Evolutionary conservation across 495 filamentous ascomycete genomes (phyloP).

Genomic region (Hypoxylon crocopeplum): DNA sequence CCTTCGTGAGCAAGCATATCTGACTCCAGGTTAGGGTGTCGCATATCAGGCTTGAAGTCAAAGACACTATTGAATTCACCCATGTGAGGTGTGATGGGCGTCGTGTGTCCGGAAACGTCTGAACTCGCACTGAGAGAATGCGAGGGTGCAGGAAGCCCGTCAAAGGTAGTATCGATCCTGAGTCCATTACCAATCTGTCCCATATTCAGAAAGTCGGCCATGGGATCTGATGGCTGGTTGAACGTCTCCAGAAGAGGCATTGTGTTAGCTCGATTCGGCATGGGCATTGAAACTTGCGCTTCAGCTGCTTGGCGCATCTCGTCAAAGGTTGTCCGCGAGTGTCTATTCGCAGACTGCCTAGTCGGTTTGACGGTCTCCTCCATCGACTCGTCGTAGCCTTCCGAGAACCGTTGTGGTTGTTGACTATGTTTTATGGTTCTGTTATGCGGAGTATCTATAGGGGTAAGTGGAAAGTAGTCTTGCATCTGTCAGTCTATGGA

Average conservation of each 20-base stretch:
- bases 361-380: conserved; percentile 63
- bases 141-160: conserved; percentile 35
- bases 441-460: conserved; percentile 54
- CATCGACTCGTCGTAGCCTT: conserved; percentile 63
- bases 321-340: conserved; percentile 47
- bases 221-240: conserved; percentile 57
- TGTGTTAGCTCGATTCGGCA: conserved; percentile 47
- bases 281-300: conserved; percentile 44
- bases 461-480: conserved; percentile 59
- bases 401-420: conserved; percentile 51
- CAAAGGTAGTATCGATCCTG: conserved; percentile 56
- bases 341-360: conserved; percentile 33
- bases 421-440: conserved; percentile 39
- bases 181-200: conserved; percentile 57
- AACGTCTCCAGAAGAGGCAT: conserved; percentile 48
- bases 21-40: conserved; percentile 19
- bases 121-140: conserved; percentile 34
- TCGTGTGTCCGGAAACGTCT: conserved; percentile 47
- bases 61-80: conserved; percentile 39
- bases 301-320: conserved; percentile 55
- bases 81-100: conserved; percentile 47
- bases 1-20: conserved; percentile 21
- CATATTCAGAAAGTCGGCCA: conserved; percentile 63
- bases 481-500: not conserved
- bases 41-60: conserved; percentile 46